A percentile compares a stretch with the other conserved stretches of the same genome.
Conservation (phyloP, 1,284 basidiomycete species). For the Heterobasidion annosum region DNA sequence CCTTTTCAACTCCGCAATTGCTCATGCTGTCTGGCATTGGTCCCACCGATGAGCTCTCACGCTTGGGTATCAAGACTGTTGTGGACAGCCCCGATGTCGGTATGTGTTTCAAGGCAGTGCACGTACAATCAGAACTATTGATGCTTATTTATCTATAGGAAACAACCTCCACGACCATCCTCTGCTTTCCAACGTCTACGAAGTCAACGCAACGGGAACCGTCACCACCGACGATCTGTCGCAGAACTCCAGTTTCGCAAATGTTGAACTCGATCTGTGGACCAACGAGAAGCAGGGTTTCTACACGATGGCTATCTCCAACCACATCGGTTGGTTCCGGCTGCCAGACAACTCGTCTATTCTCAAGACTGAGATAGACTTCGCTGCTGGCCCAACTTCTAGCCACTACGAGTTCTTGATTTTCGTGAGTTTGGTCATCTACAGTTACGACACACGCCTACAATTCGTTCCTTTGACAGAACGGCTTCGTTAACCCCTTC, state of each 20-base stretch:
- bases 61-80: conserved; percentile 18
- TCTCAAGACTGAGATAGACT: conserved; percentile 21
- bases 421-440: background rate
- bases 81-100: conserved; percentile 27
- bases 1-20: conserved; percentile 31
- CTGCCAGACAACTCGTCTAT: conserved; percentile 20
- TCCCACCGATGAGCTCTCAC: conserved; percentile 15
- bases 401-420: conserved; percentile 9
- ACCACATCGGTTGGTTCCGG: conserved; percentile 19
- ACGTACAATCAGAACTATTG: conserved; percentile 4
- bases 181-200: conserved; percentile 10
- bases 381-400: conserved; percentile 23
- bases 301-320: conserved; percentile 7
- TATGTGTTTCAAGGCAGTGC: conserved; percentile 23
- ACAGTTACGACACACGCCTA: background rate
- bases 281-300: conserved; percentile 8
- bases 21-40: conserved; percentile 39
- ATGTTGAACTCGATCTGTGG: conserved; percentile 10
- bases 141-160: background rate
- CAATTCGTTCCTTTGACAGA: background rate
- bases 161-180: conserved; percentile 28
- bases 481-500: conserved; percentile 7
- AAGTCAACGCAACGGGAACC: conserved; percentile 8
- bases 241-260: conserved; percentile 8
- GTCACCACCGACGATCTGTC: conserved; percentile 10